Evolutionary conservation across 176 grass and related monocot genomes (phyloP), one percentile per base, ranked within the genome.

Genomic region (Avena atlantica): DNA sequence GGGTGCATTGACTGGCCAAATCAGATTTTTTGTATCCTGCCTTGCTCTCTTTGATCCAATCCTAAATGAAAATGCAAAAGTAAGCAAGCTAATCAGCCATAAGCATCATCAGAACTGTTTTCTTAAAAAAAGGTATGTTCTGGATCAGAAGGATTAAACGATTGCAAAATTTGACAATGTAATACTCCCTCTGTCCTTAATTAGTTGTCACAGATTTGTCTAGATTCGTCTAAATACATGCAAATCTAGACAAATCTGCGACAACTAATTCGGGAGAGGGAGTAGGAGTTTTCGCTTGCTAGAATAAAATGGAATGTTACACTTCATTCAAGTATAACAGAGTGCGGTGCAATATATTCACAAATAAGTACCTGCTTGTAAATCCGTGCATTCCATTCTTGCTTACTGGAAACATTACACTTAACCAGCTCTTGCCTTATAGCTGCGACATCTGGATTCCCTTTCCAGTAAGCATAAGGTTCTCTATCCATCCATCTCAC

Each of bases 391-490:
- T 95, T 95, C 93, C 93, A 95, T 57, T 95, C 91, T 50, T 89
- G 87, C 31, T 69, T 17, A 34, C 86, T 74, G 48, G 93, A 91
- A 55, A 89, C 82, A 80, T 95, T 95, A 73, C 93, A 95, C 60
- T 89, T 89, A 63, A 93, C 87, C 15, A 95, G 93, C 44, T 91
- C 90, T 59, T 89, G 81, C 68, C 93, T 86, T 70, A 13, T 88
- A 42, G 48, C 47, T 48, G 90, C 88, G 58, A 94, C 92, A 55
- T 86, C 88, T 27, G 95, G 92, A 76, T 98, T 95, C 53, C 91
- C 95, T 83, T 92, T 98, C 93, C 93, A 98, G 57, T 93, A 98
- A 37, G 95, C 95, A 73, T 91, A 95, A 47, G 95, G 95, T 83
- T 93, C 59, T 86, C 93, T 88, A 51, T 93, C 29, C 37, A 70